phyloP scores from a whole-genome alignment of 2,329 filamentous ascomycete genomes.

The Calonectria honghensis region DNA sequence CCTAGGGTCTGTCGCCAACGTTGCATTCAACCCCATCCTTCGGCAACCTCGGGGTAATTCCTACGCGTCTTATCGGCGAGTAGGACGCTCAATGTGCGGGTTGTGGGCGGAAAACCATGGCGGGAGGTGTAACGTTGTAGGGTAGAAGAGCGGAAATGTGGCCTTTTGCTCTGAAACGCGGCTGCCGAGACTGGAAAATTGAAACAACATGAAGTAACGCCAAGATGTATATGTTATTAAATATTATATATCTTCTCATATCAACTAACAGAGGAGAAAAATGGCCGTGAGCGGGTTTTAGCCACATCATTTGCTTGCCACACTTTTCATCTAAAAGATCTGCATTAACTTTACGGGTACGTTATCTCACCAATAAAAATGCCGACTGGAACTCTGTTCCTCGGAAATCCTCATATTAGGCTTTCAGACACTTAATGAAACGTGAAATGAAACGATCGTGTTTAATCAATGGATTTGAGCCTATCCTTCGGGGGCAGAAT shows the following conservation, averaged over 20 bases:
- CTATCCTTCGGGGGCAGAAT: not conserved
- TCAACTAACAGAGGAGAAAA: not conserved
- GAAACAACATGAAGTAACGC: not conserved
- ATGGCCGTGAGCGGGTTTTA: not conserved
- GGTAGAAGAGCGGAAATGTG: not conserved
- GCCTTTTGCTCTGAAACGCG: not conserved
- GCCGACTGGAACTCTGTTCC: not conserved
- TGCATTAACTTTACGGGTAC: not conserved
- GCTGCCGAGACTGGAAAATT: not conserved
- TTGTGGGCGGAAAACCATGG: not conserved
- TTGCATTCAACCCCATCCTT: conserved; percentile 13
- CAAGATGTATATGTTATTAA: not conserved
- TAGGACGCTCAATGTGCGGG: not conserved
- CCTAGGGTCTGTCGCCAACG: conserved; percentile 7
- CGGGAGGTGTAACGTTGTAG: not conserved
- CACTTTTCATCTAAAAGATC: not conserved
- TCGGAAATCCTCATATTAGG: not conserved
- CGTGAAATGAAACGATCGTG: not conserved
- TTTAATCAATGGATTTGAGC: not conserved
- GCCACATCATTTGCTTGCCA: not conserved
- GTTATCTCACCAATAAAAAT: not conserved
- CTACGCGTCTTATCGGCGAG: not conserved
- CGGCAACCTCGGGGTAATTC: not conserved
- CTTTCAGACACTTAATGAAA: not conserved
- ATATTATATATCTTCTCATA: not conserved